These are phyloP conservation scores for Capsicum baccatum DNA, from an alignment of 257 asterid species.

Conservation along the genomic window DNA sequence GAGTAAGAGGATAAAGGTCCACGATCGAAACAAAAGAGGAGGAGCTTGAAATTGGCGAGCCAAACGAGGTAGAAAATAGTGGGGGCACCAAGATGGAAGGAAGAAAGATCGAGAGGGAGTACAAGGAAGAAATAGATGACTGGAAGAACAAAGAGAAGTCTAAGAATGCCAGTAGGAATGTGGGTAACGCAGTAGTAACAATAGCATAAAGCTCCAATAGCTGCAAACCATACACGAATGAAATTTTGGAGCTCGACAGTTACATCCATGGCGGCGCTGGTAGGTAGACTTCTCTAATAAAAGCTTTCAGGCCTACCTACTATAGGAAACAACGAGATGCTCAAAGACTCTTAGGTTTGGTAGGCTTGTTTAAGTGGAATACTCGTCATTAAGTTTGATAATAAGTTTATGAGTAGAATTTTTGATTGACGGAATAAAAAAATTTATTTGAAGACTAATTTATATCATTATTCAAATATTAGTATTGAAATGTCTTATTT, in stretches of 20 bases:
- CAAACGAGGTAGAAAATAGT: constrained; percentile 58
- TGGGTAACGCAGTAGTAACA: constrained; percentile 45
- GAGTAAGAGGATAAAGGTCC: constrained; percentile 56
- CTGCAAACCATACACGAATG: constrained; percentile 30
- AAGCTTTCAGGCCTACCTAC: too few species aligned
- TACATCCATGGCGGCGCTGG: not conserved
- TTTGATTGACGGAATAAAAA: too few species aligned
- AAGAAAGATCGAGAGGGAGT: constrained; percentile 47
- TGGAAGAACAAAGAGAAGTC: constrained; percentile 60
- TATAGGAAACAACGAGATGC: too few species aligned
- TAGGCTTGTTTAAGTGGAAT: too few species aligned
- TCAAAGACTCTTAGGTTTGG: too few species aligned
- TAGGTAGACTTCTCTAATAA: too few species aligned
- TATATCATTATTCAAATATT: too few species aligned
- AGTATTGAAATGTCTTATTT: too few species aligned
- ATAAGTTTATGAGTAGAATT: too few species aligned
- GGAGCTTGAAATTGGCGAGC: constrained; percentile 58
- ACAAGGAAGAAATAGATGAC: constrained; percentile 46
- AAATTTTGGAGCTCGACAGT: constrained; percentile 44
- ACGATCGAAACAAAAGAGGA: constrained; percentile 62
- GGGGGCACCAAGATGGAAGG: constrained; percentile 47
- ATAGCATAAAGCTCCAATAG: constrained; percentile 47
- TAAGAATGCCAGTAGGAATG: constrained; percentile 46
- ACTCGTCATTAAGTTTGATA: too few species aligned
- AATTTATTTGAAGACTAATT: too few species aligned